These are phyloP conservation scores for Phyllosticta citriasiana DNA, from an alignment of 2,329 filamentous ascomycete genomes.

Conservation along the genomic window DNA sequence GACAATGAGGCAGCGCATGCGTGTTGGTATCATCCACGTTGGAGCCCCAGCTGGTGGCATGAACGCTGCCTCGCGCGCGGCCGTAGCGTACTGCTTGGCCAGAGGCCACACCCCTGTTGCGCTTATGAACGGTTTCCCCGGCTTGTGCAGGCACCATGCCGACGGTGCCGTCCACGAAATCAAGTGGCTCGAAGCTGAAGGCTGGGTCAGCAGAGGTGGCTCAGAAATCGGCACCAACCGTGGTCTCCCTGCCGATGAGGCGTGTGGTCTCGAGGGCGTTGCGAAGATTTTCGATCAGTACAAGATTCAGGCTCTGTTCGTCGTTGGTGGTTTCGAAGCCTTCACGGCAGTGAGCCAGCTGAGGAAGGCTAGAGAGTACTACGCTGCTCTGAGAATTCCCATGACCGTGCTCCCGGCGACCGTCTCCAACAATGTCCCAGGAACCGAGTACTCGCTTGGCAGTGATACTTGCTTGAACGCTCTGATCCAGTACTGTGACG, in stretches of 20 bases:
- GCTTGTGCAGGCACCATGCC: conserved; percentile 79
- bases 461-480: conserved; percentile 96
- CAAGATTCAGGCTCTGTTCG: conserved; percentile 82
- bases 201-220: conserved; percentile 92
- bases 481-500: conserved; percentile 89
- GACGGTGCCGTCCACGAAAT: conserved; percentile 83
- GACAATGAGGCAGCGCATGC: conserved; percentile 55
- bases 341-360: conserved; percentile 88
- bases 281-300: conserved; percentile 77
- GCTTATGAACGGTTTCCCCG: conserved; percentile 94
- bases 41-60: conserved; percentile 95
- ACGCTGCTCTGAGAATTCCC: conserved; percentile 81
- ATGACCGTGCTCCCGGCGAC: conserved; percentile 90
- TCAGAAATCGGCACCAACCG: conserved; percentile 98
- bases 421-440: conserved; percentile 96
- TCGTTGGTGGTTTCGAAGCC: conserved; percentile 91
- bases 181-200: conserved; percentile 86
- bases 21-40: conserved; percentile 91
- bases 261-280: conserved; percentile 54
- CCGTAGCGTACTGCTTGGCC: conserved; percentile 83
- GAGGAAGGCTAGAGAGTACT: conserved; percentile 66
- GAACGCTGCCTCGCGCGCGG: conserved; percentile 91
- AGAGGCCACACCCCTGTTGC: conserved; percentile 88
- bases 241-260: conserved; percentile 75
- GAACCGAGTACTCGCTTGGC: conserved; percentile 92